Evolutionary conservation across 2,329 filamentous ascomycete species (phyloP), one percentile per base, ranked within the genome.

Genomic region (Diaporthe sp.): DNA sequence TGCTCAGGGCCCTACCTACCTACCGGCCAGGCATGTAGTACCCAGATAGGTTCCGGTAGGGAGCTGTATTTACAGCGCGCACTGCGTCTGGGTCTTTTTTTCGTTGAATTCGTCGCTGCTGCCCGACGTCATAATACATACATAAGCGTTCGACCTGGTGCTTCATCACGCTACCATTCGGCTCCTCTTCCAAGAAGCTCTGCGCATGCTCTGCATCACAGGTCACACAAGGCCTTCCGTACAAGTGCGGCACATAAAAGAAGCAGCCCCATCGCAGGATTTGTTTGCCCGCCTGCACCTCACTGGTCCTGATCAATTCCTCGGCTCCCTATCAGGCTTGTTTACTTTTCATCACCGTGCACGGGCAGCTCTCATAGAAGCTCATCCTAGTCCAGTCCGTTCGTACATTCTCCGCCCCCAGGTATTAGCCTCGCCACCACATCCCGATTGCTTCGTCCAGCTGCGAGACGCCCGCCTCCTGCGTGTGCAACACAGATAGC

Each of bases 181-280:
- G 46, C 62, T 49, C 46, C 62, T 51, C 44, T 34, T 51, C 62
- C 46, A 8, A 6, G 46, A 19, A 68, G 62, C 62, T 68, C 62
- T 51, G 25, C 62, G 62, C 62, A 37, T 53, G 61, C 62, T 68
- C 31, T 68, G 65, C 65, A 68, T 39, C 46, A 68, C 65, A 39
- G 46, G 22, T 53, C 44, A 68, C 34, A 39, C 28, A 68, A 53
- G 31, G 62, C 46, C 46, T 53, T 49, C 31, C 65, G 31, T 68
- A 53, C 31, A 37, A 37, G 22, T 68, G 34, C 44, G 31, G 46
- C 46, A 68, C 46, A 68, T 68, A 68, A 68, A 68, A 53, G 65
- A 53, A 49, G 22, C 37, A 53, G 25, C 34, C 65, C 65, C 49
- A 37, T 76, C 17, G 79, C 82, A n/a, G 82, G 79, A 53, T 76